Base-by-base conservation (phyloP, 2,329 filamentous ascomycete genomes). In the Ceratocystis ficicola region DNA sequence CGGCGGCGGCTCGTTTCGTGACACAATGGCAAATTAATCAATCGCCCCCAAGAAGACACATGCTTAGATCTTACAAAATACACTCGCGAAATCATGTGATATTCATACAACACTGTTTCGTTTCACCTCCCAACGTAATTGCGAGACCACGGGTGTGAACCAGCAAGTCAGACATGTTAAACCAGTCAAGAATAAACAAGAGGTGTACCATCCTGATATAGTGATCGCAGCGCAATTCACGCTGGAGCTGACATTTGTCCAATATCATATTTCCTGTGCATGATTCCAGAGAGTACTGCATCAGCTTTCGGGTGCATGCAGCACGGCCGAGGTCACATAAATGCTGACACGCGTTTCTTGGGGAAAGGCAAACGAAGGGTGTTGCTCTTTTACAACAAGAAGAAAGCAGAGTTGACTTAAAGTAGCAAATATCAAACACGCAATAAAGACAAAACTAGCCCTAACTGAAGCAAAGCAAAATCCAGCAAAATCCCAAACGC, bases 401-500 rank as follows among this genome's bases (percentile, higher is more conserved):
- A 63, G 20, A 10, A 63, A 50, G 30, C 30, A 32, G 22, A 63
- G 6, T 32, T 63, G 44, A 20, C 15, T 36, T 30, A 3, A 25
- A 52, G 12, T 25, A 48, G 25, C 50, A 36, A 28, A 63, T 28
- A 46, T 50, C 62, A 52, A 25, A 30, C 44, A 36, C 25, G 10
- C n/a, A 32, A 57, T 36, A 52, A 60, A 64, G 22, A 59, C 46
- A 64, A 44, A 59, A 48, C n/a, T 32, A 66, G 30, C 30, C 55
- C 55, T 36, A 59, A n/a, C 55, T 59, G n/a, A 64, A n/a, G n/a
- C 32, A 22, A 32, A 62, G 44, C 17, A 66, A 61, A 55, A 44
- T 44, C 10, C 12, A 15, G 12, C 10, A 41, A 12, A 66, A 66
- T 62, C 65, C 59, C 32, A 55, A 63, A 63, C 65, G 57, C 59